Percentiles rank a stretch among this genome's conserved stretches.
phyloP scores from a whole-genome alignment of 2,329 filamentous ascomycete species.

The Penicillium sp. region DNA sequence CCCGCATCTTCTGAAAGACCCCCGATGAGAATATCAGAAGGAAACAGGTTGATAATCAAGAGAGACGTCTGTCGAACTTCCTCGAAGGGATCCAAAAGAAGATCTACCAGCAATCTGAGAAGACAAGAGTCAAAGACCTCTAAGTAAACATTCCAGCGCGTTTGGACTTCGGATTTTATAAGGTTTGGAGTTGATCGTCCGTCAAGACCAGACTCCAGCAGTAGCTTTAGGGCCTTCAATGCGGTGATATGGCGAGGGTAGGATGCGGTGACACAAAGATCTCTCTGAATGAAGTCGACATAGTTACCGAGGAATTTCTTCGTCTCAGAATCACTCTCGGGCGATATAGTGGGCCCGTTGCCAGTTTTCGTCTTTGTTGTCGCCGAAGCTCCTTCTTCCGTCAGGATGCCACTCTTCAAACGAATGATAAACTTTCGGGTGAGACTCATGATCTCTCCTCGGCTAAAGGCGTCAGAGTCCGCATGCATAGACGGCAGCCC shows the following conservation, averaged over 20 bases:
- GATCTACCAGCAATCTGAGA: conserved; percentile 67
- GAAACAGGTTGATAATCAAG: conserved; percentile 45
- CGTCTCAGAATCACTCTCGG: conserved; percentile 54
- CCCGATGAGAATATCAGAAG: conserved; percentile 28
- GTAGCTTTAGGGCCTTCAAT: conserved; percentile 66
- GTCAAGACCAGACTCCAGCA: conserved; percentile 71
- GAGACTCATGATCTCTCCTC: conserved; percentile 75
- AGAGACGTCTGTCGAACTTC: conserved; percentile 70
- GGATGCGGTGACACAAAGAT: conserved; percentile 77
- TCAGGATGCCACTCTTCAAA: conserved; percentile 64
- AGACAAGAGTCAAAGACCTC: conserved; percentile 43
- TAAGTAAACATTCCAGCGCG: conserved; percentile 53
- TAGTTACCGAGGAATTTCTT: conserved; percentile 71
- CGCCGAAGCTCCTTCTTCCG: conserved; percentile 29
- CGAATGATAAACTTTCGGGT: conserved; percentile 76
- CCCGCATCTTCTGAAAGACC: conserved; percentile 9
- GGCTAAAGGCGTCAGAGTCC: conserved; percentile 82
- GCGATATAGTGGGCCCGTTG: conserved; percentile 27
- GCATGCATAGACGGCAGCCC: conserved; percentile 73
- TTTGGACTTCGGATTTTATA: conserved; percentile 51
- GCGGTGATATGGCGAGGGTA: conserved; percentile 88
- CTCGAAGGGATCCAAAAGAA: conserved; percentile 87
- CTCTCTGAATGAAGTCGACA: conserved; percentile 67
- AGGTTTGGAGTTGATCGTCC: conserved; percentile 41
- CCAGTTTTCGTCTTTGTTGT: conserved; percentile 5